Conservation (phyloP, 805 yeast genomes). For the Cyberlindnera americana region DNA sequence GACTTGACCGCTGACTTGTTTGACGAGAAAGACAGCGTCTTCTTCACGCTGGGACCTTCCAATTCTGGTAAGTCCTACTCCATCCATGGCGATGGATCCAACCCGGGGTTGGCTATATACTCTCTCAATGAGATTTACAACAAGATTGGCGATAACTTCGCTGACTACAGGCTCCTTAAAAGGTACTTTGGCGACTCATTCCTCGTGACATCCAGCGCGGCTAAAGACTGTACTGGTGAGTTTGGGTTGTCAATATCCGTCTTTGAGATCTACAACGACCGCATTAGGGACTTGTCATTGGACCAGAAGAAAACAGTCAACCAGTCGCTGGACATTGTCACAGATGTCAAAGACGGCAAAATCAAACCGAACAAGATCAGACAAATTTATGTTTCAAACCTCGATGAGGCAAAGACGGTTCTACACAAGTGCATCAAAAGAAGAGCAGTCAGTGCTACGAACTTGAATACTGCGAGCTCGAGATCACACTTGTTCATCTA, state of each 20-base stretch:
- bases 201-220: constrained; percentile 22
- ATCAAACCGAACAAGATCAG: constrained; percentile 41
- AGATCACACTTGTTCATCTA: constrained; percentile 51
- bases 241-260: constrained; percentile 46
- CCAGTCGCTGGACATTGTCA: constrained; percentile 37
- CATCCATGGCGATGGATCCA: constrained; percentile 32
- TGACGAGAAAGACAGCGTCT: constrained; percentile 37
- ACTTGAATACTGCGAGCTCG: constrained; percentile 41
- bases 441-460: constrained; percentile 42
- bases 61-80: constrained; percentile 47
- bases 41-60: constrained; percentile 52
- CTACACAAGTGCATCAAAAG: constrained; percentile 38
- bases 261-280: constrained; percentile 51
- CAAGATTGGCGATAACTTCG: constrained; percentile 21
- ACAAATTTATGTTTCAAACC: constrained; percentile 36
- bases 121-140: constrained; percentile 34
- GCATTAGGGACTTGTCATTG: constrained; percentile 36
- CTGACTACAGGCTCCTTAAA: constrained; percentile 17
- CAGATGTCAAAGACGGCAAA: constrained; percentile 42
- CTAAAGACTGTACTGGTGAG: constrained; percentile 19
- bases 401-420: constrained; percentile 35
- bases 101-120: constrained; percentile 38
- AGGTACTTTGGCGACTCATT: constrained; percentile 25
- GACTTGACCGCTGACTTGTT: constrained; percentile 22
- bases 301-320: constrained; percentile 26